phyloP scores from a whole-genome alignment of 2,329 filamentous ascomycete species.

The Scolecobasidium constrictum region DNA sequence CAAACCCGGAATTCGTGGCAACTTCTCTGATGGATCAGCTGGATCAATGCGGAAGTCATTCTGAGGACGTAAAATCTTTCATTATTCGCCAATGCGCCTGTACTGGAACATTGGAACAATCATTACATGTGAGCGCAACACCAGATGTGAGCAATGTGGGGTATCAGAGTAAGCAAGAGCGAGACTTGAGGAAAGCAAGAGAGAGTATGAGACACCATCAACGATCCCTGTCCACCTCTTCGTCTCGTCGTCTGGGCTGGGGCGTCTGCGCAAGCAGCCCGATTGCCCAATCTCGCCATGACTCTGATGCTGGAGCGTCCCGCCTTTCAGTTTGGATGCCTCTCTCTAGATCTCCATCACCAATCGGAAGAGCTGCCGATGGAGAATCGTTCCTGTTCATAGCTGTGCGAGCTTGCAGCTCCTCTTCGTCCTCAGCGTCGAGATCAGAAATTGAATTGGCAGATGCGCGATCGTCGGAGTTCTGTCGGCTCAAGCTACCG shows the following conservation, averaged over 20 bases:
- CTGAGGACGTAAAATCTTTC: no score
- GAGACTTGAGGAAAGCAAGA: no score
- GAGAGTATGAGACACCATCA: conserved; percentile 11
- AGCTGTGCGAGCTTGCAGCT: conserved; percentile 31
- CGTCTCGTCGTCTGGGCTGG: conserved; percentile 19
- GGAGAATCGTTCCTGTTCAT: conserved; percentile 36
- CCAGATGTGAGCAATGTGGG: no score
- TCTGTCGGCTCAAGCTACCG: conserved; percentile 6
- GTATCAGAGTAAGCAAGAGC: conserved; percentile 1
- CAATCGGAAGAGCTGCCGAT: conserved; percentile 39
- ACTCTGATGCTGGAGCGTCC: no score
- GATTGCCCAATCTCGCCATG: conserved; percentile 20
- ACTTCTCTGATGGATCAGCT: no score
- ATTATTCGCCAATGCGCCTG: no score
- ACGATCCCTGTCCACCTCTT: conserved; percentile 23
- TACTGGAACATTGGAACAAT: no score
- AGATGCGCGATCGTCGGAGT: conserved; percentile 16
- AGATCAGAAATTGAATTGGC: conserved; percentile 18
- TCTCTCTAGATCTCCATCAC: conserved; percentile 28
- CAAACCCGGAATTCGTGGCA: no score
- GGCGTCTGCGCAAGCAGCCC: conserved; percentile 14
- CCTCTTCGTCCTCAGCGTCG: conserved; percentile 30
- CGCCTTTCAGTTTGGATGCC: conserved; percentile 17
- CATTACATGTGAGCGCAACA: no score
- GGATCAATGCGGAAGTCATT: no score